Evolutionary conservation across 371 early-diverging fungal genomes (phyloP).

Genomic region (Mortierella sp.): DNA sequence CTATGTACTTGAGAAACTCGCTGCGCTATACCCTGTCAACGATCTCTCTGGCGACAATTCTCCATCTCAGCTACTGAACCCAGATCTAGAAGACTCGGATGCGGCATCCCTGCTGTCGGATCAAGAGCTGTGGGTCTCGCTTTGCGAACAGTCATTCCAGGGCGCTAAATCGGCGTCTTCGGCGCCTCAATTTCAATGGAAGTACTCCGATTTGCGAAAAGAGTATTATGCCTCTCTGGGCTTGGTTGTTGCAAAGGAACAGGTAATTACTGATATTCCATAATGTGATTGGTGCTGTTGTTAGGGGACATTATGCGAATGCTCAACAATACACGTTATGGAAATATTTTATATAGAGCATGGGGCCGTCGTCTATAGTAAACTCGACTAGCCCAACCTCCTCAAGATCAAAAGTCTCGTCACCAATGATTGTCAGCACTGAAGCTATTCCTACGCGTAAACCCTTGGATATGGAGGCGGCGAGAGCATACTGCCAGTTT

Average conservation of each 20-base stretch:
- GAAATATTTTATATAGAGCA: background rate
- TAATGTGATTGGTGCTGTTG: background rate
- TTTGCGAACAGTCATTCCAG: conserved; percentile 46
- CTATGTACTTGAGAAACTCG: conserved; percentile 38
- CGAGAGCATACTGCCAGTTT: conserved; percentile 42
- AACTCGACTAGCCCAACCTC: conserved; percentile 6
- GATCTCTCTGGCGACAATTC: background rate
- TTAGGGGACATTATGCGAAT: background rate
- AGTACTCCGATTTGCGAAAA: conserved; percentile 51
- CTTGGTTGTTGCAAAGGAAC: conserved; percentile 31
- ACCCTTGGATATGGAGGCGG: conserved; percentile 37
- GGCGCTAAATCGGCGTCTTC: conserved; percentile 21
- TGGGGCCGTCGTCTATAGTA: conserved; percentile 24
- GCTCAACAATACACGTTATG: background rate
- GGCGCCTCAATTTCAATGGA: conserved; percentile 59
- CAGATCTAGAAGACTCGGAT: conserved; percentile 31
- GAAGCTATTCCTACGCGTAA: conserved; percentile 35
- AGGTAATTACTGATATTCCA: conserved; percentile 9
- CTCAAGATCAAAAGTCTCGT: conserved; percentile 30
- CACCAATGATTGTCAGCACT: conserved; percentile 37
- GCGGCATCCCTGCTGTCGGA: conserved; percentile 25
- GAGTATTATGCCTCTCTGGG: conserved; percentile 57
- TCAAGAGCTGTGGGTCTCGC: conserved; percentile 41
- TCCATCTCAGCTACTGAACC: conserved; percentile 21
- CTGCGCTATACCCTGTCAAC: conserved; percentile 36